Base-by-base conservation (phyloP, 2,329 filamentous ascomycete species). In the Hypoxylon sp. region DNA sequence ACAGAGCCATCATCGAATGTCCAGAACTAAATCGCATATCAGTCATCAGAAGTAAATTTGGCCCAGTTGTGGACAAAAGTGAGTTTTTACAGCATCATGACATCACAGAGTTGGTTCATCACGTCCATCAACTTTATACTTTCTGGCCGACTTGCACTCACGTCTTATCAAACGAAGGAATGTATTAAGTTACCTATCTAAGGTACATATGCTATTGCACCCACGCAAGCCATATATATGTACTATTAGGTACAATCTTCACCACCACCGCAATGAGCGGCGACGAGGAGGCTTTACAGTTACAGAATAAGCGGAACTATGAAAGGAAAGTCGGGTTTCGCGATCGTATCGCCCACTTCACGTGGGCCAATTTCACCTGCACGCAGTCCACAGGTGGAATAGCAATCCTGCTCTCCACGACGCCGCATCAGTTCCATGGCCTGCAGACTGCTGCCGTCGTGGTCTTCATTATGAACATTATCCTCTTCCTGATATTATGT, bases 301-400 rank as follows among this genome's bases (percentile, higher is more conserved):
- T 14, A 8, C 14, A 22, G 5, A n/a, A 47, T 31, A 22, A 29
- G 13, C 48, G 29, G 78, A 5, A 76, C 79, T 51, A 81, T 80
- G 0, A 80, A 80, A 48, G 35, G 11, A 64, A 61, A 51, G 44
- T 60, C n/a, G 44, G 65, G 2, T 24, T 78, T 13, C 69, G 73
- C 44, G 73, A 78, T 33, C 71, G 77, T 29, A 67, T 78, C 22
- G 62, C 72, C 22, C 83, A 84, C 71, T 83, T 84, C 70, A 84
- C 82, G 3, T 84, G 84, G 85, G 84, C 83, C 60, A 88, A 87
- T 85, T 91, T 88, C 75, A 85, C 87, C 17, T 80, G 84, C 24
- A 75, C 71, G 14, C 74, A 75, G 63, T 75, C 70, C 5, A 75
- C 71, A 2, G 74, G 88, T 46, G 86, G 85, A 1, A 78, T 90